Percentiles rank a stretch among this genome's conserved stretches.
These are phyloP conservation scores for Gonapodya sp. DNA, from an alignment of 192 early-diverging fungal genomes.

Conservation along the genomic window DNA sequence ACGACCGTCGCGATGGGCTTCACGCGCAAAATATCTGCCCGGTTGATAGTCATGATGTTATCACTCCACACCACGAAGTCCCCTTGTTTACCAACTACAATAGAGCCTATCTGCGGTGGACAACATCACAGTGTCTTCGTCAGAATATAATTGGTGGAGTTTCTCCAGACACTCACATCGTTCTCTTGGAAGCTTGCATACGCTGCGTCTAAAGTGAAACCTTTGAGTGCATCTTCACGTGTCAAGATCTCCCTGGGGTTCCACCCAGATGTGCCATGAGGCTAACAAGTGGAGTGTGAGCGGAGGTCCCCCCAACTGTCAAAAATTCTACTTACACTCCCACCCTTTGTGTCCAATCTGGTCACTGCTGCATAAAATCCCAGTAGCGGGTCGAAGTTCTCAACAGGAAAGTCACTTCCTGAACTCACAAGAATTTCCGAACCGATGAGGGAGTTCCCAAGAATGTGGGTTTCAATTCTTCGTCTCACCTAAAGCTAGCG, in stretches of 20 bases:
- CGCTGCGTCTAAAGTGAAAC: constrained; percentile 45
- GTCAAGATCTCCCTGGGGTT: constrained; percentile 28
- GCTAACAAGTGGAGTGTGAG: constrained; percentile 14
- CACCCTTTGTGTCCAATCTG: constrained; percentile 27
- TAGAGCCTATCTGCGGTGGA: neutral
- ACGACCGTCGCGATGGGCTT: neutral
- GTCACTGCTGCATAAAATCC: constrained; percentile 49
- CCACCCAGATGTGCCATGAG: constrained; percentile 35
- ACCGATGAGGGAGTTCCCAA: no score
- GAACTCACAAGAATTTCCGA: no score
- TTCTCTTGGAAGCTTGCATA: constrained; percentile 37
- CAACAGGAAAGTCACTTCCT: constrained; percentile 48
- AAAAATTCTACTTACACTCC: constrained; percentile 22
- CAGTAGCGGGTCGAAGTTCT: constrained; percentile 35
- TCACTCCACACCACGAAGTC: neutral
- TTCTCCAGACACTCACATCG: no score
- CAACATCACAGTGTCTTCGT: no score
- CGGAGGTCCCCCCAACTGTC: constrained; percentile 14
- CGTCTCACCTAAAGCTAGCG: no score
- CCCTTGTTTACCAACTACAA: neutral
- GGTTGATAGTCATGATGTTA: neutral
- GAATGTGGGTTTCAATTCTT: no score
- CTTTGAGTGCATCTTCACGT: constrained; percentile 30
- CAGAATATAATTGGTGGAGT: no score
- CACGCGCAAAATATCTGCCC: neutral